These are phyloP conservation scores for Ophiorrhiza pumila DNA, from an alignment of 257 asterid species.

Conservation along the genomic window DNA sequence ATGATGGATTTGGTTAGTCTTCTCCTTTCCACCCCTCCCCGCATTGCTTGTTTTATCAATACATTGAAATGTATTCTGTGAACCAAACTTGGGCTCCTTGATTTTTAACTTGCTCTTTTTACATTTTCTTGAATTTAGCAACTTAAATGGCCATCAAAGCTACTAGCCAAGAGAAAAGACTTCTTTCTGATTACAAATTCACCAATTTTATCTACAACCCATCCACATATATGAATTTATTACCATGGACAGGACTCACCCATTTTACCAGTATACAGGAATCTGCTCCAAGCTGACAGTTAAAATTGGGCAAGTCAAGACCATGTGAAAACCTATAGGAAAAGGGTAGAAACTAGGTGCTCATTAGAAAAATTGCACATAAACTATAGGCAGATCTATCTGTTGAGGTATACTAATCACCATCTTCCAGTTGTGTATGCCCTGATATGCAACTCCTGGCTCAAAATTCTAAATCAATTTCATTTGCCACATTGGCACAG, in stretches of 20 bases:
- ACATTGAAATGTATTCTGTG: neutral
- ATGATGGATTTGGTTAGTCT: conserved; percentile 95
- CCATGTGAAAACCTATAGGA: neutral
- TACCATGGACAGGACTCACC: neutral
- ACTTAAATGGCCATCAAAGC: neutral
- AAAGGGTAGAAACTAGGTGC: neutral
- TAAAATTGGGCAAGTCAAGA: neutral
- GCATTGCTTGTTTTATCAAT: neutral
- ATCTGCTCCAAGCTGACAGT: neutral
- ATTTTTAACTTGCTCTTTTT: neutral
- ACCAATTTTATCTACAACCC: neutral
- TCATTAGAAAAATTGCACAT: neutral
- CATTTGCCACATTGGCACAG: neutral
- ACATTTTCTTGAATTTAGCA: neutral
- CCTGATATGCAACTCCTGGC: neutral
- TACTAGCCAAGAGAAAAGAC: neutral
- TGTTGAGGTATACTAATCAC: neutral
- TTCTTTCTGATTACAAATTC: neutral
- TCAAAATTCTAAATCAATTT: too few species aligned
- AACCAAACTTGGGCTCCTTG: neutral
- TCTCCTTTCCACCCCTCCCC: neutral
- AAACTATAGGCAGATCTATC: neutral
- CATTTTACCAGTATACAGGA: neutral
- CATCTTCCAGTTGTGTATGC: neutral
- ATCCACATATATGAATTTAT: neutral